These are phyloP conservation scores for Pezizomycotina sp. DNA, from an alignment of 2,329 filamentous ascomycete genomes.

Conservation along the genomic window DNA sequence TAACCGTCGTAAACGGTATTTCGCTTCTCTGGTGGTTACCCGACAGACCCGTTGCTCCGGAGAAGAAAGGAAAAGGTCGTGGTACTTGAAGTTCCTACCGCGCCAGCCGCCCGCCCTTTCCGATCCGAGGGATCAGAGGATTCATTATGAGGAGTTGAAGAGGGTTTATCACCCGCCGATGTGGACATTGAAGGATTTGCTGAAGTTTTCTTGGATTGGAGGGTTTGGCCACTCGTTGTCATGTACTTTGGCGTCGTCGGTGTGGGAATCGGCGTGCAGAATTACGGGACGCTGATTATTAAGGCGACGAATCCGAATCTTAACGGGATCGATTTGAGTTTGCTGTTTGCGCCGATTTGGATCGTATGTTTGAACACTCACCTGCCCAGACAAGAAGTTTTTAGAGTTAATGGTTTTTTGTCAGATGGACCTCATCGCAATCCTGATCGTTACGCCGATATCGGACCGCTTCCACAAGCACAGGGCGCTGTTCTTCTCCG, in stretches of 20 bases:
- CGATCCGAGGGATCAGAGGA: slow-evolving; percentile 52
- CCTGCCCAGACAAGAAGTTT: neutral
- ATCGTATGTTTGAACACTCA: slow-evolving; percentile 45
- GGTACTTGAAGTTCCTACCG: slow-evolving; percentile 49
- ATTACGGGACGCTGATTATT: slow-evolving; percentile 78
- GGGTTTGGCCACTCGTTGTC: slow-evolving; percentile 65
- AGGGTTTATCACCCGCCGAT: slow-evolving; percentile 60
- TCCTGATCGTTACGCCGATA: slow-evolving; percentile 67
- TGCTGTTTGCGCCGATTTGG: slow-evolving; percentile 85
- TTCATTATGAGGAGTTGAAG: slow-evolving; percentile 70
- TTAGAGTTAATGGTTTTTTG: neutral
- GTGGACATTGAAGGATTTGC: slow-evolving; percentile 58
- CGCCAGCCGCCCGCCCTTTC: slow-evolving; percentile 51
- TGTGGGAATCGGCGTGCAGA: slow-evolving; percentile 76
- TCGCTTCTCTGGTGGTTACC: slow-evolving; percentile 77
- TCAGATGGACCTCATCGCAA: slow-evolving; percentile 73
- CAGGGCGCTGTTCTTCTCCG: slow-evolving; percentile 65
- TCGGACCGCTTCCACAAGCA: slow-evolving; percentile 73
- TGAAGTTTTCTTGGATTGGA: slow-evolving; percentile 64
- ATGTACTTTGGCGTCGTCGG: slow-evolving; percentile 96
- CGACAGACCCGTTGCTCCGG: slow-evolving; percentile 51
- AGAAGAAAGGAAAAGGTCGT: slow-evolving; percentile 32
- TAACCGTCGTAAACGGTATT: slow-evolving; percentile 55
- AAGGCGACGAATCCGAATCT: slow-evolving; percentile 57
- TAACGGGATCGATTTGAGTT: slow-evolving; percentile 56